These are phyloP conservation scores for Akanthomyces lecanii DNA, from an alignment of 2,329 filamentous ascomycete genomes.

Conservation along the genomic window DNA sequence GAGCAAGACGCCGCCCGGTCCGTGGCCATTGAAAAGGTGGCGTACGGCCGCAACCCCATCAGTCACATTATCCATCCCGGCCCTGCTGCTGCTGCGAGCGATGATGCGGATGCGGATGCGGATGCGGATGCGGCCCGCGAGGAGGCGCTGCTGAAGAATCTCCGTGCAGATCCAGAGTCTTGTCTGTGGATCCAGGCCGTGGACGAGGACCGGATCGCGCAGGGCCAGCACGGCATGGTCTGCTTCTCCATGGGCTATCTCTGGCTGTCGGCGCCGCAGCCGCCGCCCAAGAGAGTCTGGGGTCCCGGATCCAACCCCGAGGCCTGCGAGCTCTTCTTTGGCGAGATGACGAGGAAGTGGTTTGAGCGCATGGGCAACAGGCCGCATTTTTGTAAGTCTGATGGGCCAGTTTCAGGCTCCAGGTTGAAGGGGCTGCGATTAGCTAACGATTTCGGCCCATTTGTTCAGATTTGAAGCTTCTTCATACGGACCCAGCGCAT, in stretches of 20 bases:
- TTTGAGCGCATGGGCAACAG: conserved; percentile 29
- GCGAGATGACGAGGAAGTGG: conserved; percentile 29
- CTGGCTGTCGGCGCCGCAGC: conserved; percentile 27
- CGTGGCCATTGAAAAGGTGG: conserved; percentile 16
- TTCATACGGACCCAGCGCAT: conserved; percentile 36
- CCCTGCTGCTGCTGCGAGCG: conserved; percentile 15
- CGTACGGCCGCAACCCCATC: conserved; percentile 22
- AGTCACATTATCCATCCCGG: conserved; percentile 31
- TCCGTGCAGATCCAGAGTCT: conserved; percentile 24
- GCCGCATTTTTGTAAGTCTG: conserved; percentile 33
- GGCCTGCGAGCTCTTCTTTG: conserved; percentile 31
- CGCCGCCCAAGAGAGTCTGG: conserved; percentile 24
- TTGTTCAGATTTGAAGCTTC: conserved; percentile 32
- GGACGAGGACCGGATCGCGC: conserved; percentile 29
- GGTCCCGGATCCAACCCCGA: conserved; percentile 31
- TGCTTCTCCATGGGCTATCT: conserved; percentile 36
- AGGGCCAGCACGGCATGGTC: conserved; percentile 27
- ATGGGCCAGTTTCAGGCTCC: too few species aligned
- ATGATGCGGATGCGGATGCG: not conserved
- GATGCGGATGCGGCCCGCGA: conserved; percentile 22
- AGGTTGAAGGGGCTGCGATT: too few species aligned
- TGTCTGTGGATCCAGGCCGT: conserved; percentile 35
- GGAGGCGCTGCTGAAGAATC: conserved; percentile 21
- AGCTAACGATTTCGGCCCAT: not conserved
- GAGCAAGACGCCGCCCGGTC: conserved; percentile 12